Percentiles rank a stretch among this genome's conserved stretches.
These are phyloP conservation scores for Ophiosphaerella korrae DNA, from an alignment of 2,329 filamentous ascomycete genomes.

Conservation along the genomic window DNA sequence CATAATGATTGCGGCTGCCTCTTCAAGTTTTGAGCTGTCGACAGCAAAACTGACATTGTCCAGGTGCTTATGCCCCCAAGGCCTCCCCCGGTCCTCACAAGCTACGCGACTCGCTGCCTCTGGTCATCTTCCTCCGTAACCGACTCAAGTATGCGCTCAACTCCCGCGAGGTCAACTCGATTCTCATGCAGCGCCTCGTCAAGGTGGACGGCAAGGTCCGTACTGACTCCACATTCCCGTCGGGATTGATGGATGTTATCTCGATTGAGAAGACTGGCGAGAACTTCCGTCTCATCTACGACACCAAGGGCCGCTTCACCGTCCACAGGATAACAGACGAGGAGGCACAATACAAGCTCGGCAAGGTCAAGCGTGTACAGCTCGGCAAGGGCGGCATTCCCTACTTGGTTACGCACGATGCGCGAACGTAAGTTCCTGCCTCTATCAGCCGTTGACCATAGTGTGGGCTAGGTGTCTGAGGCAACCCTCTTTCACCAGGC, in stretches of 20 bases:
- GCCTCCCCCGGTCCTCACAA: conserved; percentile 92
- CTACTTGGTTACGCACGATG: conserved; percentile 99
- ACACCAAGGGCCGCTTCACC: conserved; percentile 99
- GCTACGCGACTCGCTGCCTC: conserved; percentile 96
- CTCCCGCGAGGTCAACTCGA: conserved; percentile 94
- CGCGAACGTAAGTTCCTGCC: conserved; percentile 99
- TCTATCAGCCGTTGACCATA: conserved; percentile 99
- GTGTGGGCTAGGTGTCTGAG: conserved; percentile 47
- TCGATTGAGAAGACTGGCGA: conserved; percentile 99
- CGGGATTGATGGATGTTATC: conserved; percentile 99
- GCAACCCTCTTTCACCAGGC: conserved; percentile 73
- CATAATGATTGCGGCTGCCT: conserved; percentile 51
- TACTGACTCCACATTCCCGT: conserved; percentile 96
- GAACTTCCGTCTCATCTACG: conserved; percentile 99
- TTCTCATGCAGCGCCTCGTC: conserved; percentile 99
- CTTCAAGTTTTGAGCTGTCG: conserved; percentile 2
- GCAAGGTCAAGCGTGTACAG: conserved; percentile 99
- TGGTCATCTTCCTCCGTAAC: conserved; percentile 82
- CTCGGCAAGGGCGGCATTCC: conserved; percentile 99
- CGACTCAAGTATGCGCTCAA: conserved; percentile 99
- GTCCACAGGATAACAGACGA: conserved; percentile 98
- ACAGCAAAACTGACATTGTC: conserved; percentile 22
- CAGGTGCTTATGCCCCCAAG: conserved; percentile 64
- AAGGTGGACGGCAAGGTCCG: conserved; percentile 99
- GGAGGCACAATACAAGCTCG: conserved; percentile 99